These are phyloP conservation scores for Fusarium siculi DNA, from an alignment of 2,329 filamentous ascomycete species.

Conservation along the genomic window DNA sequence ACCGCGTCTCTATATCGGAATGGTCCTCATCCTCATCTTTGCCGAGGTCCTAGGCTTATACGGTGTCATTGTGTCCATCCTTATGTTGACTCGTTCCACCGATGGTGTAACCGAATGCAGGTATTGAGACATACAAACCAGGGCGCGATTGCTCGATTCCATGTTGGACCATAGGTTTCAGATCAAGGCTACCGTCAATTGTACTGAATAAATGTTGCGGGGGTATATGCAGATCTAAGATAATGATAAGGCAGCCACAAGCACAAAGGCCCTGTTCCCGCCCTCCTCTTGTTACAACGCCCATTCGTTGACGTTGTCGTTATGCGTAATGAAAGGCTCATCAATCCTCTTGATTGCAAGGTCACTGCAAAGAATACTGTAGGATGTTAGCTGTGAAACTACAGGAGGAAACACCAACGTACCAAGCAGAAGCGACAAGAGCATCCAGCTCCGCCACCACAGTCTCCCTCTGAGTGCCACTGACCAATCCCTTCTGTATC, in stretches of 20 bases:
- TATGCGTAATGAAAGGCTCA: conserved; percentile 83
- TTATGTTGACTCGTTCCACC: conserved; percentile 59
- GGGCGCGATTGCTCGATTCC: background rate
- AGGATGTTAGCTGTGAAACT: background rate
- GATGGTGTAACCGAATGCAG: conserved; percentile 52
- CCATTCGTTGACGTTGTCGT: conserved; percentile 86
- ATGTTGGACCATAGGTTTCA: background rate
- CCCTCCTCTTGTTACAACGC: conserved; percentile 60
- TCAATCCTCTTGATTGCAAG: conserved; percentile 94
- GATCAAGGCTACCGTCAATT: conserved; percentile 5
- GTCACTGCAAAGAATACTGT: conserved; percentile 91
- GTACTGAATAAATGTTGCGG: conserved; percentile 28
- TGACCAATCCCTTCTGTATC: conserved; percentile 79
- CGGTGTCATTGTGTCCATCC: conserved; percentile 59
- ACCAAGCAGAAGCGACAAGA: conserved; percentile 92
- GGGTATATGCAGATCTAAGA: conserved; percentile 46
- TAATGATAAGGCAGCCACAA: conserved; percentile 32
- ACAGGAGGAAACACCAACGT: conserved; percentile 45
- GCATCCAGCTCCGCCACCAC: conserved; percentile 90
- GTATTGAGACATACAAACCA: conserved; percentile 39
- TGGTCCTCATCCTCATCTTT: conserved; percentile 61
- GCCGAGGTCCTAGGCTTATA: conserved; percentile 59
- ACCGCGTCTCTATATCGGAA: conserved; percentile 58
- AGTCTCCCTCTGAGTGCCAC: conserved; percentile 78
- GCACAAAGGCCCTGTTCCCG: conserved; percentile 16